Base-by-base conservation (phyloP, 225 moss, liverwort and hornwort genomes). In the Asterella californica region DNA sequence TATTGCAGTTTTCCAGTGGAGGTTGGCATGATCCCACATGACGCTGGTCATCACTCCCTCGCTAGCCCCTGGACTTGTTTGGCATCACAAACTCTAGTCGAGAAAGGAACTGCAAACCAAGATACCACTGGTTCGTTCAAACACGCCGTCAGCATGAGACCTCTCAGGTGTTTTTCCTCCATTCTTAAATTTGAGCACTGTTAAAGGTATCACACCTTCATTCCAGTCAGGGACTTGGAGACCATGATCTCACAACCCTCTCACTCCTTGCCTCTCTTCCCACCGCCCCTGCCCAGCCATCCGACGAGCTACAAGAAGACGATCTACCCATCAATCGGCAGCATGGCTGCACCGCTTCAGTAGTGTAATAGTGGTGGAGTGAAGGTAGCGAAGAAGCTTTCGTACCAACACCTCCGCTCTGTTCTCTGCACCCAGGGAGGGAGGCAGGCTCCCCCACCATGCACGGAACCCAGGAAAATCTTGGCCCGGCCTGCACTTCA, bases 121-220 rank as follows among this genome's bases (percentile, higher is more conserved):
- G 34, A 34, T 67, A 67, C 67, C 34, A 14, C 67, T 67, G 67
- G 67, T 67, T 67, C 67, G n/a, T n/a, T n/a, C n/a, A n/a, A 33
- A 67, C 34, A 67, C 36, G 34, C 10, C 67, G 67, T 67, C 67
- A 67, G 33, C 67, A 67, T 67, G 34, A 67, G 67, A 15, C 33
- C 67, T 33, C 67, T 67, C 67, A 67, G 67, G 67, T 67, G 67
- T 67, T 67, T n/a, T 67, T 67, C 67, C 67, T 34, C 67, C 27
- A 1, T 67, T 67, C 67, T 67, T 67, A 67, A 67, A 67, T 67
- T 67, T 67, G 42, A 42, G 67, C 67, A 62, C 27, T 24, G 61
- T 62, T 62, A 29, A n/a, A 29, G 61, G 61, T 62, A 6, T 67
- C 67, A 64, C 64, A n/a, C n/a, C n/a, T n/a, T 67, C 67, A 34